These are phyloP conservation scores for Trichoderma cornu-damae DNA, from an alignment of 2,329 filamentous ascomycete species.

Conservation along the genomic window DNA sequence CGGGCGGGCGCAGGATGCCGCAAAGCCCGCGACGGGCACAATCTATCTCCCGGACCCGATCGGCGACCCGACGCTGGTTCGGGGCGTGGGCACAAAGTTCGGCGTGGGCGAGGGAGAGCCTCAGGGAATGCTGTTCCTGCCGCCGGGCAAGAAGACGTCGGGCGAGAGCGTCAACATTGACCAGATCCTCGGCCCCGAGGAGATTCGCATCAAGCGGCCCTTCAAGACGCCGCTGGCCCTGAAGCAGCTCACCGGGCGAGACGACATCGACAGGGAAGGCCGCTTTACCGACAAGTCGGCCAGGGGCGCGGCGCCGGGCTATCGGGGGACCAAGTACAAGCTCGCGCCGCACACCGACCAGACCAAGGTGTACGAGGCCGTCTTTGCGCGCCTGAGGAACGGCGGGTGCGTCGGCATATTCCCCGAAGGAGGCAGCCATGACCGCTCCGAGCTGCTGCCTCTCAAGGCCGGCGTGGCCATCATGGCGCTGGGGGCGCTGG, in stretches of 20 bases:
- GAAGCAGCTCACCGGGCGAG: conserved; percentile 74
- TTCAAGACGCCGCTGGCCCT: conserved; percentile 74
- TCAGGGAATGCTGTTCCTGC: conserved; percentile 81
- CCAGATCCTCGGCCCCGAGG: conserved; percentile 72
- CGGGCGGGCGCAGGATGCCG: conserved; percentile 80
- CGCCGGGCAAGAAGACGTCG: conserved; percentile 70
- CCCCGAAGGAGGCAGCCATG: conserved; percentile 92
- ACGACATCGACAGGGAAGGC: conserved; percentile 64
- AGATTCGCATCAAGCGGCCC: conserved; percentile 79
- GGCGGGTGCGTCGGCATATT: conserved; percentile 95
- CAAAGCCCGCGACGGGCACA: conserved; percentile 70
- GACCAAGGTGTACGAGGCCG: conserved; percentile 85
- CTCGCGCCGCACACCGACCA: conserved; percentile 91
- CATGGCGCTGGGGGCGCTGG: conserved; percentile 90
- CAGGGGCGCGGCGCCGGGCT: conserved; percentile 55
- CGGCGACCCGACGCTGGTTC: conserved; percentile 74
- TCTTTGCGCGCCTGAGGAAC: conserved; percentile 74
- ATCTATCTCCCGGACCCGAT: conserved; percentile 88
- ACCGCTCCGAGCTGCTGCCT: conserved; percentile 83
- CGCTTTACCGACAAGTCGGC: conserved; percentile 53
- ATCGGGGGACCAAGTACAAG: conserved; percentile 76
- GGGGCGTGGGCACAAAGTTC: conserved; percentile 77
- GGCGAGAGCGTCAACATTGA: conserved; percentile 79
- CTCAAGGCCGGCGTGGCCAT: conserved; percentile 96
- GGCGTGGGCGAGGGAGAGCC: conserved; percentile 63